Conservation (phyloP, 2,329 filamentous ascomycete genomes). For the Paraphoma chrysanthemicola region DNA sequence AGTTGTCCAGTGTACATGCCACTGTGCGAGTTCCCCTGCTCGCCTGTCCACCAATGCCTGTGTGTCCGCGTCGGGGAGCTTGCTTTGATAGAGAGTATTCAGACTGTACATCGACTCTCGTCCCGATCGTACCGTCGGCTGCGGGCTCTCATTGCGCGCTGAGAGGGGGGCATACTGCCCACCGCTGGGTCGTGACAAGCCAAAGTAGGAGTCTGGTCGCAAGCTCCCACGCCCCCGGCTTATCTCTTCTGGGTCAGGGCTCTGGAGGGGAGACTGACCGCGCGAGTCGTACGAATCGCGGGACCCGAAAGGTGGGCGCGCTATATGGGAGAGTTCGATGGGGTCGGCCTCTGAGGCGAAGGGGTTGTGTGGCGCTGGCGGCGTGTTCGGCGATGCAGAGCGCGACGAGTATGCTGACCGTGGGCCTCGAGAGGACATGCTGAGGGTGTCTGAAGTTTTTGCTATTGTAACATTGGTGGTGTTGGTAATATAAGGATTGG, state of each 20-base stretch:
- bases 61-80: slow-evolving; percentile 37
- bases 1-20: slow-evolving; percentile 45
- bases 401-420: slow-evolving; percentile 29
- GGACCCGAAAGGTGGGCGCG: slow-evolving; percentile 14
- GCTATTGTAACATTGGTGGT: background rate
- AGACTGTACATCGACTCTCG: slow-evolving; percentile 32
- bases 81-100: slow-evolving; percentile 32
- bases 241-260: slow-evolving; percentile 9
- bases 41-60: slow-evolving; percentile 42
- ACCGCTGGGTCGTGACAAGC: slow-evolving; percentile 10
- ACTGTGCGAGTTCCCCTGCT: slow-evolving; percentile 43
- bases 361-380: slow-evolving; percentile 32
- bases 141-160: slow-evolving; percentile 16
- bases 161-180: slow-evolving; percentile 30
- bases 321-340: slow-evolving; percentile 36
- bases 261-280: slow-evolving; percentile 9
- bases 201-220: slow-evolving; percentile 23
- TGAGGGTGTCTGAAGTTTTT: slow-evolving; percentile 3
- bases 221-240: slow-evolving; percentile 16
- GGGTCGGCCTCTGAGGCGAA: slow-evolving; percentile 33
- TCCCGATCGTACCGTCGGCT: slow-evolving; percentile 19
- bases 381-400: slow-evolving; percentile 32
- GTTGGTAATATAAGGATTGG: background rate
- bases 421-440: slow-evolving; percentile 32
- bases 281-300: slow-evolving; percentile 14